A percentile compares a stretch with the other conserved stretches of the same genome.
phyloP scores from a whole-genome alignment of 2,329 filamentous ascomycete species.

The Xylariaceae sp. region DNA sequence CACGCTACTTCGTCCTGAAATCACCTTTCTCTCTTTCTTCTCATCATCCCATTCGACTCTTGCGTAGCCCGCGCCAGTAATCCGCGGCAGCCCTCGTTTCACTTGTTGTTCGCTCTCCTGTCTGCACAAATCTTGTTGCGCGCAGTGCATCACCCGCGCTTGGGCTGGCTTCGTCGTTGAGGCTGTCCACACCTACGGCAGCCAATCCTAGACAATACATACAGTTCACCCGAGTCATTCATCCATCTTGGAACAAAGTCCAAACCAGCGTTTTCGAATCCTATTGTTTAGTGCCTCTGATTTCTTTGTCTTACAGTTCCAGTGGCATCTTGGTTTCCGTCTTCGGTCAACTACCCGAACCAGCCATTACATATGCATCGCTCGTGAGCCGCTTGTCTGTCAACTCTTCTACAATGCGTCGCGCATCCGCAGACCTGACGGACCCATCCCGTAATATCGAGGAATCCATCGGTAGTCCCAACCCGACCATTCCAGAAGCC shows the following conservation, averaged over 20 bases:
- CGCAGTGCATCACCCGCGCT: conserved; percentile 15
- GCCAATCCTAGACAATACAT: too few species aligned
- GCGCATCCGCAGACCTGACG: conserved; percentile 35
- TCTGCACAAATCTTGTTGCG: background rate
- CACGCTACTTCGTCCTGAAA: background rate
- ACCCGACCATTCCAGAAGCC: conserved; percentile 23
- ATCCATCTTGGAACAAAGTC: conserved; percentile 7
- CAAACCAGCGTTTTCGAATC: conserved; percentile 5
- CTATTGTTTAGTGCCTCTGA: background rate
- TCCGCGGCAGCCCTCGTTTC: conserved; percentile 4
- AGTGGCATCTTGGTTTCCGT: conserved; percentile 10
- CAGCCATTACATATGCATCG: conserved; percentile 7
- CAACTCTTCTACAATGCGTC: conserved; percentile 35
- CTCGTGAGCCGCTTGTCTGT: conserved; percentile 1
- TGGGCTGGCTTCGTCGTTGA: conserved; percentile 1
- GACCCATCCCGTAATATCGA: conserved; percentile 38
- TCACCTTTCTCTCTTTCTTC: conserved; percentile 4
- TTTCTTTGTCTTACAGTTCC: conserved; percentile 4
- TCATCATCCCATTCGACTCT: conserved; percentile 1
- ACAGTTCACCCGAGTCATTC: conserved; percentile 1
- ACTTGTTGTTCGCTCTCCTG: conserved; percentile 8
- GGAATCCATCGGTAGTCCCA: conserved; percentile 28
- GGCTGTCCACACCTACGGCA: too few species aligned
- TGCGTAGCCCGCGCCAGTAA: too few species aligned
- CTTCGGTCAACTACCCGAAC: conserved; percentile 11